phyloP scores from a whole-genome alignment of 768 basidiomycete species.

The Tubosaeta brunneosetosa region DNA sequence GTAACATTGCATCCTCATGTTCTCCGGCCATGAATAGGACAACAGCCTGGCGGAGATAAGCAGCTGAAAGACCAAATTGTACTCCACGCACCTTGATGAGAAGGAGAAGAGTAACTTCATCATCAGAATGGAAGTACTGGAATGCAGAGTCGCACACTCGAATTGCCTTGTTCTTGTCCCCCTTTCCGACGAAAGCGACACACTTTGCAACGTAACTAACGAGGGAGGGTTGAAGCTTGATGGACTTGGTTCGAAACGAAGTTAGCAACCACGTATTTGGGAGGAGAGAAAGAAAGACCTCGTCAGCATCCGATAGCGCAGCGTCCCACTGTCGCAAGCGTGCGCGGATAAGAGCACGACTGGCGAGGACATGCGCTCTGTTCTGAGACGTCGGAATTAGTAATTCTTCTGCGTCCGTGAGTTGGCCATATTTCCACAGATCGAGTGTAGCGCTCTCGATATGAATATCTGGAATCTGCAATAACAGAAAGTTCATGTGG shows the following conservation, averaged over 20 bases:
- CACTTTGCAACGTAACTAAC: not conserved
- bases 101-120: no score
- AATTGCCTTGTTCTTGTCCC: no score
- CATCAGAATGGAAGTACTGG: no score
- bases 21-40: no score
- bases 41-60: no score
- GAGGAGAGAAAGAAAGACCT: not conserved
- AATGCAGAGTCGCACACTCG: no score
- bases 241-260: not conserved
- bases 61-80: not conserved
- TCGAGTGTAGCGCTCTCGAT: not conserved
- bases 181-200: no score
- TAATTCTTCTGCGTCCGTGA: not conserved
- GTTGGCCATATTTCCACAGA: not conserved
- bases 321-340: conserved; percentile 1
- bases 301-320: not conserved
- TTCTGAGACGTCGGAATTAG: not conserved
- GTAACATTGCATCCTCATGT: no score
- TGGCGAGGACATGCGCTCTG: not conserved
- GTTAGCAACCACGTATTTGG: not conserved
- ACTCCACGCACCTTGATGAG: not conserved
- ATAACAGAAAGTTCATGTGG: not conserved
- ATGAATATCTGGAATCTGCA: not conserved
- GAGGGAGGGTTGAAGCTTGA: not conserved
- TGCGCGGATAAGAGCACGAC: conserved; percentile 1